A percentile compares a stretch with the other conserved stretches of the same genome.
These are phyloP conservation scores for Microcyclospora tardicrescens DNA, from an alignment of 2,329 filamentous ascomycete genomes.

Conservation along the genomic window DNA sequence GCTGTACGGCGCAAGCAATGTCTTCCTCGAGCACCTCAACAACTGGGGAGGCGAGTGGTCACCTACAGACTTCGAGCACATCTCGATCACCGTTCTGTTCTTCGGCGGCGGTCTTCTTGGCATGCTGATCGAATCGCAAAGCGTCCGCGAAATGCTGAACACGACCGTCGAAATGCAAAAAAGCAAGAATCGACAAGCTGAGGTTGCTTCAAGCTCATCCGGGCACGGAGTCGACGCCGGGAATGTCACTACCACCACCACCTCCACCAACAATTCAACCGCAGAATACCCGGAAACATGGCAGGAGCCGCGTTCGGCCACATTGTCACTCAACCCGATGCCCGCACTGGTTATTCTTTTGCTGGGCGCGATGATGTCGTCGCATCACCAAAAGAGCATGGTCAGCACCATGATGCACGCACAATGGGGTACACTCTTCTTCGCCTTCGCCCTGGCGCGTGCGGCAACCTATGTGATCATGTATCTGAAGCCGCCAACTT, in stretches of 20 bases:
- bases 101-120: slow-evolving; percentile 70
- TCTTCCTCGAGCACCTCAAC: slow-evolving; percentile 82
- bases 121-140: slow-evolving; percentile 25
- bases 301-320: slow-evolving; percentile 52
- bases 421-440: slow-evolving; percentile 80
- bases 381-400: slow-evolving; percentile 73
- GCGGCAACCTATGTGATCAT: slow-evolving; percentile 66
- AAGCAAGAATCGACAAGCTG: slow-evolving; percentile 22
- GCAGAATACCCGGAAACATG: slow-evolving; percentile 22
- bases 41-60: slow-evolving; percentile 59
- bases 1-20: slow-evolving; percentile 75
- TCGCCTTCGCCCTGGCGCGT: slow-evolving; percentile 67
- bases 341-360: slow-evolving; percentile 77
- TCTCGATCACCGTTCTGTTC: slow-evolving; percentile 87
- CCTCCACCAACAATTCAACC: neutral
- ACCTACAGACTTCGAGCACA: slow-evolving; percentile 73
- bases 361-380: slow-evolving; percentile 88
- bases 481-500: slow-evolving; percentile 69
- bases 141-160: slow-evolving; percentile 54
- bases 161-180: slow-evolving; percentile 31
- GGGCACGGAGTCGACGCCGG: neutral
- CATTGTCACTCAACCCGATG: slow-evolving; percentile 73
- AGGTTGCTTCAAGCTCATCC: slow-evolving; percentile 7
- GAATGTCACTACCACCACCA: too few relatives aligned
- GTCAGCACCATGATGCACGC: slow-evolving; percentile 83